Evolutionary conservation across 2,329 filamentous ascomycete species (phyloP).

Genomic region (Monilinia vaccinii-corymbosi): DNA sequence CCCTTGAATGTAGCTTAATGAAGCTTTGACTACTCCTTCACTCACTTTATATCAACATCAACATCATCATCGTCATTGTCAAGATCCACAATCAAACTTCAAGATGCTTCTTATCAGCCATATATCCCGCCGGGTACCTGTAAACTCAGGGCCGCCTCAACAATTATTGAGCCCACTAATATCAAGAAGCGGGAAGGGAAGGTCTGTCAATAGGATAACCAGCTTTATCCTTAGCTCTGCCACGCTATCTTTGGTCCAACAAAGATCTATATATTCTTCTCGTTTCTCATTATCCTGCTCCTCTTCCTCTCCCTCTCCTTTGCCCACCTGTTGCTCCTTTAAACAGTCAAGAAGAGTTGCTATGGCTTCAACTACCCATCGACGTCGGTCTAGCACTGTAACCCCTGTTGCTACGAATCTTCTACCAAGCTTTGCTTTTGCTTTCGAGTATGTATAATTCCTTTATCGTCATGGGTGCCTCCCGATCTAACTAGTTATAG

Average conservation of each 20-base stretch:
- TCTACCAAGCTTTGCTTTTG: conserved; percentile 40
- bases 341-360: neutral
- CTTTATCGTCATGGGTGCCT: neutral
- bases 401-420: neutral
- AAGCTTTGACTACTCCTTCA: conserved; percentile 3
- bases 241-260: neutral
- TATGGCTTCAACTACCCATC: conserved; percentile 1
- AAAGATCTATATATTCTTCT: conserved; percentile 2
- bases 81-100: too few species aligned
- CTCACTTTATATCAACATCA: too few species aligned
- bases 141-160: neutral
- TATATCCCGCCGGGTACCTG: neutral
- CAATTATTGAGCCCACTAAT: neutral
- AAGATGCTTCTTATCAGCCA: conserved; percentile 2
- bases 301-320: neutral
- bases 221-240: neutral
- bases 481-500: conserved; percentile 15
- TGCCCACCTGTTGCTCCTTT: neutral
- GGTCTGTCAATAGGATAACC: neutral
- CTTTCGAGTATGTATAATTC: conserved; percentile 40
- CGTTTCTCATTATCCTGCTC: neutral
- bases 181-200: neutral
- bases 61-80: too few species aligned
- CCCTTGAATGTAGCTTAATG: neutral
- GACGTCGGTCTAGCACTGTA: conserved; percentile 1